phyloP scores from a whole-genome alignment of 768 basidiomycete species.

The Boletus sp. region DNA sequence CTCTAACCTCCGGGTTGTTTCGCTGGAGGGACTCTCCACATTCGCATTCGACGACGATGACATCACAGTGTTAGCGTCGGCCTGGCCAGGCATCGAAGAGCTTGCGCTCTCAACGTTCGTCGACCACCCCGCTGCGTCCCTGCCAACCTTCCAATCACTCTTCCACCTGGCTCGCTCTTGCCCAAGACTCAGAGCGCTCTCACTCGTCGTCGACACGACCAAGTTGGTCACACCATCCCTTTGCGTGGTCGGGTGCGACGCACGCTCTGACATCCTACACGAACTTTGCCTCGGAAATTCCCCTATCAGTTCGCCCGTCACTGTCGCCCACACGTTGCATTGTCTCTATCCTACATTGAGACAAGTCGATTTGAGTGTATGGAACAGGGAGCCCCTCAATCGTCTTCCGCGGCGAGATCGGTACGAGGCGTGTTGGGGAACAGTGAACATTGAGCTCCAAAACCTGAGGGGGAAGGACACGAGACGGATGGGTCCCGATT shows the following conservation, averaged over 20 bases:
- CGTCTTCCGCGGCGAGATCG: conserved; percentile 7
- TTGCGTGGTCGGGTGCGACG: neutral
- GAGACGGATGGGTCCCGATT: neutral
- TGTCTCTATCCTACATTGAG: conserved; percentile 18
- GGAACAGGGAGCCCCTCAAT: conserved; percentile 14
- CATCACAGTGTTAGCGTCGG: conserved; percentile 11
- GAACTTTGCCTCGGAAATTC: conserved; percentile 24
- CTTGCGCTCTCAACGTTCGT: conserved; percentile 20
- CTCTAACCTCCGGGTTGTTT: conserved; percentile 7
- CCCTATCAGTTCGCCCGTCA: conserved; percentile 3
- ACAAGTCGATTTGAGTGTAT: conserved; percentile 18
- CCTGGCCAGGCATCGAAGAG: conserved; percentile 22
- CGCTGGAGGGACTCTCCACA: conserved; percentile 16
- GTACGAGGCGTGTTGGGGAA: conserved; percentile 16
- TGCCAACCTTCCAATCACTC: conserved; percentile 22
- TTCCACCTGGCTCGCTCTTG: conserved; percentile 9
- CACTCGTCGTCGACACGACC: conserved; percentile 26
- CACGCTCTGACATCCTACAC: neutral
- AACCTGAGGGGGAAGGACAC: neutral
- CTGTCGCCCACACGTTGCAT: conserved; percentile 10
- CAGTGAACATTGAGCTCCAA: conserved; percentile 16
- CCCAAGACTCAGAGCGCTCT: conserved; percentile 11
- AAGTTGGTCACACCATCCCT: neutral
- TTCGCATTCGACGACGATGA: conserved; percentile 15
- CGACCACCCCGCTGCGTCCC: conserved; percentile 7